Evolutionary conservation across 2,329 filamentous ascomycete species (phyloP).

Genomic region (Ceratocystis cubensis): DNA sequence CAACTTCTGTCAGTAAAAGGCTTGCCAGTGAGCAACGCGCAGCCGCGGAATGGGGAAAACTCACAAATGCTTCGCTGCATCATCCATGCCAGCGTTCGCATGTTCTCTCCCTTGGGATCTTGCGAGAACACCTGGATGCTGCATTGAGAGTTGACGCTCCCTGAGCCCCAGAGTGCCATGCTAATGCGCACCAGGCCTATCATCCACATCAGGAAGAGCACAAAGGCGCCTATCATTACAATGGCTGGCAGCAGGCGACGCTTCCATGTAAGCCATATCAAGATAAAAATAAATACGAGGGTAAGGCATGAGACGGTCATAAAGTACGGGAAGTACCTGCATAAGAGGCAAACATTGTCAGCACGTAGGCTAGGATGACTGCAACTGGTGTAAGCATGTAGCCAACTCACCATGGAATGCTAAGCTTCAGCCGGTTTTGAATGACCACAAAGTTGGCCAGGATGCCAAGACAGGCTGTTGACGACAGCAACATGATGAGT

Average conservation of each 20-base stretch:
- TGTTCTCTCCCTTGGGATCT: constrained; percentile 38
- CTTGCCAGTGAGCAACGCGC: too few relatives aligned
- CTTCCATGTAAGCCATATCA: constrained; percentile 50
- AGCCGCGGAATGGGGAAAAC: constrained; percentile 25
- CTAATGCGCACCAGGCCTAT: constrained; percentile 50
- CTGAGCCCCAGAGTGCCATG: constrained; percentile 50
- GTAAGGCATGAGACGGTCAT: constrained; percentile 47
- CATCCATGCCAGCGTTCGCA: constrained; percentile 49
- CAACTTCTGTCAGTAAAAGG: too few relatives aligned
- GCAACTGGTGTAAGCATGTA: too few relatives aligned
- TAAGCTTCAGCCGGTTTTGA: constrained; percentile 42
- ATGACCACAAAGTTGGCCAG: constrained; percentile 48
- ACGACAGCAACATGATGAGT: constrained; percentile 46
- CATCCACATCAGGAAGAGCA: constrained; percentile 56
- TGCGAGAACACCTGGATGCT: constrained; percentile 43
- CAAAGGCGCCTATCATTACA: constrained; percentile 51
- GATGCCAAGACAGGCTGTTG: constrained; percentile 45
- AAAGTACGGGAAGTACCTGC: constrained; percentile 56
- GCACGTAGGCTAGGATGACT: too few relatives aligned
- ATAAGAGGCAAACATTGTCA: neutral
- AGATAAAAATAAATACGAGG: constrained; percentile 52
- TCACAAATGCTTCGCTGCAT: constrained; percentile 52
- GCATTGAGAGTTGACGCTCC: constrained; percentile 48
- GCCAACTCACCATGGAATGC: constrained; percentile 45
- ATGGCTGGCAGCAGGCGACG: constrained; percentile 49